These are phyloP conservation scores for Candida yuanshanica DNA, from an alignment of 805 yeast species.

Conservation along the genomic window DNA sequence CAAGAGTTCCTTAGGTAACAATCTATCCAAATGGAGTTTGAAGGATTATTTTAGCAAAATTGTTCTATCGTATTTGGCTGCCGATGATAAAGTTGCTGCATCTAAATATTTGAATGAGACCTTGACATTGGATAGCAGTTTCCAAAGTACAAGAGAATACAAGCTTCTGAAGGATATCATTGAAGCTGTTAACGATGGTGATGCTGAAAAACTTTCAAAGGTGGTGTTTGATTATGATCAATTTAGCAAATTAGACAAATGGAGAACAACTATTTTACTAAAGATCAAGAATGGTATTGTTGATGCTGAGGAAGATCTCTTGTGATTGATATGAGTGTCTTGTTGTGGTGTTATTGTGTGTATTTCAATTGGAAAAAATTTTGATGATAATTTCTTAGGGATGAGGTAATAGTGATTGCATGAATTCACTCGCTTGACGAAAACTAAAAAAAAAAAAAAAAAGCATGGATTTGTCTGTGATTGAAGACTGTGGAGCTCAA, in stretches of 20 bases:
- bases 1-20: constrained; percentile 65
- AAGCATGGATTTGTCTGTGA: neutral
- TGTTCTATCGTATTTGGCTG: constrained; percentile 76
- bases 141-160: constrained; percentile 71
- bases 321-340: constrained; percentile 11
- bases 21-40: constrained; percentile 80
- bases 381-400: neutral
- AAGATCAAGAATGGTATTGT: constrained; percentile 72
- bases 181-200: constrained; percentile 75
- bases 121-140: constrained; percentile 66
- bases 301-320: constrained; percentile 63
- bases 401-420: constrained; percentile 12
- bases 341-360: neutral
- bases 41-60: constrained; percentile 89
- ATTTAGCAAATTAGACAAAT: constrained; percentile 80
- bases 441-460: neutral
- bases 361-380: too few relatives aligned
- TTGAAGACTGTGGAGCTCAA: too few relatives aligned
- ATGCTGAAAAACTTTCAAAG: constrained; percentile 67
- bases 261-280: constrained; percentile 80
- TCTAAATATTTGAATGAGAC: constrained; percentile 61
- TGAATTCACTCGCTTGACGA: neutral
- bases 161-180: constrained; percentile 60
- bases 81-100: constrained; percentile 84
- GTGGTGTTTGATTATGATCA: constrained; percentile 81